Conservation (phyloP, 2,329 filamentous ascomycete species). For the Rhynchosporium secalis region DNA sequence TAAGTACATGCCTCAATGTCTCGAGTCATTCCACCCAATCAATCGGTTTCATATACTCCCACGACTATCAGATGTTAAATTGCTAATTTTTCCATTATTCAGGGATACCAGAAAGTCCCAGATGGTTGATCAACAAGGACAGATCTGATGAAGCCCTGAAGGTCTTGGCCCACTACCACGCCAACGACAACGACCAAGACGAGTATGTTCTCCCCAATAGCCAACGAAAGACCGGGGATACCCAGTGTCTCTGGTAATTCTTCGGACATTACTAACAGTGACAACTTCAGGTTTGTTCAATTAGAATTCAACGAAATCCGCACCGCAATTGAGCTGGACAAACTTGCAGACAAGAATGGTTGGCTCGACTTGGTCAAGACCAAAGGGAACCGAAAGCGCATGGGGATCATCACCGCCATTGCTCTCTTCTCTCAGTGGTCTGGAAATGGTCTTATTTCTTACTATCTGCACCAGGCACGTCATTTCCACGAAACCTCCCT, state of each 20-base stretch:
- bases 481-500: background rate
- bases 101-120: conserved; percentile 29
- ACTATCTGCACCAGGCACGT: conserved; percentile 48
- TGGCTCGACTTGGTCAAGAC: conserved; percentile 51
- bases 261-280: too few species aligned
- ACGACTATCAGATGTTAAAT: too few species aligned
- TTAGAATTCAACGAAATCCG: conserved; percentile 45
- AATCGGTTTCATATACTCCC: too few species aligned
- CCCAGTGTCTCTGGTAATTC: too few species aligned
- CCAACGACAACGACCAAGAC: conserved; percentile 37
- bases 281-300: conserved; percentile 35
- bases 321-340: conserved; percentile 32
- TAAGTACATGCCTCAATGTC: too few species aligned
- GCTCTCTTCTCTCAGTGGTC: conserved; percentile 68
- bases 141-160: conserved; percentile 31
- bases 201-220: conserved; percentile 14
- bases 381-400: conserved; percentile 62
- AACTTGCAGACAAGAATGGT: conserved; percentile 14
- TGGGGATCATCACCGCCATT: conserved; percentile 60
- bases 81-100: too few species aligned
- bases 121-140: conserved; percentile 28
- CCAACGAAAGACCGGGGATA: too few species aligned
- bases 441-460: conserved; percentile 67
- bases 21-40: too few species aligned
- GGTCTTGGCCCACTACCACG: conserved; percentile 42